Conservation (phyloP, 1,284 basidiomycete genomes). For the Salmacisia buchloeana region DNA sequence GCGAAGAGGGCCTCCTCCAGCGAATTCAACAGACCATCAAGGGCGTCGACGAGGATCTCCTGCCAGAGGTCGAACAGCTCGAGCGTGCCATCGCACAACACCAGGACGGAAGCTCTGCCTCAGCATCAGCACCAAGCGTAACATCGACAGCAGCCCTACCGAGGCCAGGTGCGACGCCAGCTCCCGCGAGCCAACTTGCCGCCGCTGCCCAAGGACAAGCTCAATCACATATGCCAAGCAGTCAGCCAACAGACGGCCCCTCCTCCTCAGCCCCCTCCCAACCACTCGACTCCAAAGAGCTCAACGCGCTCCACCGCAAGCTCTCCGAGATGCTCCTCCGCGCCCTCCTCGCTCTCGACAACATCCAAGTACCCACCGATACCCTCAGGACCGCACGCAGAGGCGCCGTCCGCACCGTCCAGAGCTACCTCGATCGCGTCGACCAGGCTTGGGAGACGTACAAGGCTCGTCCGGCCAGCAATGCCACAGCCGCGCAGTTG, state of each 20-base stretch:
- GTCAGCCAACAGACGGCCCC: neutral
- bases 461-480: conserved; percentile 11
- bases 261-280: neutral
- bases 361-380: conserved; percentile 36
- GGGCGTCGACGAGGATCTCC: conserved; percentile 22
- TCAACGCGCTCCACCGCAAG: conserved; percentile 33
- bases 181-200: neutral
- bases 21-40: conserved; percentile 32
- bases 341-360: conserved; percentile 40
- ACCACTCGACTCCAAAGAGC: conserved; percentile 5
- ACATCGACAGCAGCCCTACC: neutral
- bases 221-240: neutral
- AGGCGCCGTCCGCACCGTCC: conserved; percentile 42
- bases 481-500: neutral
- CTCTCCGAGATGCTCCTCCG: conserved; percentile 41
- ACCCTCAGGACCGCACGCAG: conserved; percentile 36
- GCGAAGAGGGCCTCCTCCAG: conserved; percentile 28
- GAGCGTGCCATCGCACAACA: conserved; percentile 21
- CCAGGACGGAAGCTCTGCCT: too few relatives aligned
- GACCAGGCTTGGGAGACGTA: conserved; percentile 34
- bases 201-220: neutral
- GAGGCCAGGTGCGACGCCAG: conserved; percentile 6
- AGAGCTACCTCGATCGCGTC: conserved; percentile 42
- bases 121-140: neutral
- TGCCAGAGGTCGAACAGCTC: conserved; percentile 37